These are phyloP conservation scores for Verticillium nonalfalfae DNA, from an alignment of 2,329 filamentous ascomycete species.

Conservation along the genomic window DNA sequence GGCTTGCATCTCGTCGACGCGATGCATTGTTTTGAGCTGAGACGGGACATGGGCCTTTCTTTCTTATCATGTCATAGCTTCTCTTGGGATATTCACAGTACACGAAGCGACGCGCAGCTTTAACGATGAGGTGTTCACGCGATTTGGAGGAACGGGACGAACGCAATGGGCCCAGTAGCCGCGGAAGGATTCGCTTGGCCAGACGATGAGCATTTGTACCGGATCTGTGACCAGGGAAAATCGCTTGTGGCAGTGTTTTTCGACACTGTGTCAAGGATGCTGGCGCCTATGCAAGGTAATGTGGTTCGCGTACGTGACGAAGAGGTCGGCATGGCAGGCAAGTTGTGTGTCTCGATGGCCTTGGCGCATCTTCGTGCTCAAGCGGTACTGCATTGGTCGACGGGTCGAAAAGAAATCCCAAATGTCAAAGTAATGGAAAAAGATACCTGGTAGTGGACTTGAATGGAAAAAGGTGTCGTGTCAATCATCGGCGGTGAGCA, in stretches of 20 bases:
- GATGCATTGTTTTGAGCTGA: neutral
- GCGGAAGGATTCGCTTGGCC: neutral
- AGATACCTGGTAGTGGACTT: neutral
- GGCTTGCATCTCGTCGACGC: neutral
- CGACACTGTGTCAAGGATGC: neutral
- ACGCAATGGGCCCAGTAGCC: neutral
- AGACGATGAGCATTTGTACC: neutral
- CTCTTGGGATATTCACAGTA: neutral
- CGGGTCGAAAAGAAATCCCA: too few relatives aligned
- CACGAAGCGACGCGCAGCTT: neutral
- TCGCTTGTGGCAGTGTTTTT: neutral
- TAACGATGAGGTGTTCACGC: neutral
- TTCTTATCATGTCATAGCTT: too few relatives aligned
- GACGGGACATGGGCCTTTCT: neutral
- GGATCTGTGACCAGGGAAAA: neutral
- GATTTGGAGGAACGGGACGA: neutral
- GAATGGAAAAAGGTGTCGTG: neutral
- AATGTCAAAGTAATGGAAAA: too few relatives aligned
- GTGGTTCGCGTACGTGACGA: slow-evolving; percentile 10
- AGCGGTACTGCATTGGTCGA: neutral
- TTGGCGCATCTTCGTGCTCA: neutral
- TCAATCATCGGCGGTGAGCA: neutral
- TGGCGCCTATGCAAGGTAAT: slow-evolving; percentile 10
- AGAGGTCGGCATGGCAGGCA: slow-evolving; percentile 8
- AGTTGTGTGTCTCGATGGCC: neutral